phyloP scores from a whole-genome alignment of 345 rosid species.

The Acer campestre region DNA sequence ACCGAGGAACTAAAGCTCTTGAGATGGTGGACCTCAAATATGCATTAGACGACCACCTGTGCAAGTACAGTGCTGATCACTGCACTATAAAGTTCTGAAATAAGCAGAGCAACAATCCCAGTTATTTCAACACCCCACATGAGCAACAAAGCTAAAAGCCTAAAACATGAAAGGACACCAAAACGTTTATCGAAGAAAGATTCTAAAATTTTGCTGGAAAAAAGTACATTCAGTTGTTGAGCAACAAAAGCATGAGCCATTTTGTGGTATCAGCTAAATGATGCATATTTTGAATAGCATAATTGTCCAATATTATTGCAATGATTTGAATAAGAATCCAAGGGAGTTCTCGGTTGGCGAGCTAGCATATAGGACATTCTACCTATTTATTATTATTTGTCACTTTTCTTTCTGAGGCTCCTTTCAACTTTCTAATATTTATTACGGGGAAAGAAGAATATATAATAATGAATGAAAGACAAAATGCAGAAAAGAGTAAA shows the following conservation, averaged over 20 bases:
- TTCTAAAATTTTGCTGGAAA: background rate
- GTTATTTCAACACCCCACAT: background rate
- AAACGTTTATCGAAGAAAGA: background rate
- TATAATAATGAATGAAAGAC: background rate
- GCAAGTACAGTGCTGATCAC: too few species aligned
- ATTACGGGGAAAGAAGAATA: background rate
- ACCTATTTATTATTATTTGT: too few species aligned
- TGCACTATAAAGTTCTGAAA: background rate
- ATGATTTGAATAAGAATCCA: conserved; percentile 13
- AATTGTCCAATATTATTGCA: background rate
- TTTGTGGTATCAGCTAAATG: background rate
- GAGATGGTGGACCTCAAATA: too few species aligned
- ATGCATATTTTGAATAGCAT: background rate
- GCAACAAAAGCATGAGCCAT: too few species aligned
- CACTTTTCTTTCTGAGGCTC: background rate
- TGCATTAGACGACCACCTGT: background rate
- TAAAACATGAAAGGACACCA: background rate
- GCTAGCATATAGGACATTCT: background rate
- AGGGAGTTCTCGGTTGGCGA: background rate
- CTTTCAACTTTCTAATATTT: too few species aligned
- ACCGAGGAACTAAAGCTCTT: too few species aligned
- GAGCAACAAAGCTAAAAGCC: too few species aligned
- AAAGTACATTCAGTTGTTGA: background rate
- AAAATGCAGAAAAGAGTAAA: background rate
- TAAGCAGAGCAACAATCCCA: background rate